phyloP scores from a whole-genome alignment of 2,329 filamentous ascomycete species.

The Pseudocercospora eumusae region DNA sequence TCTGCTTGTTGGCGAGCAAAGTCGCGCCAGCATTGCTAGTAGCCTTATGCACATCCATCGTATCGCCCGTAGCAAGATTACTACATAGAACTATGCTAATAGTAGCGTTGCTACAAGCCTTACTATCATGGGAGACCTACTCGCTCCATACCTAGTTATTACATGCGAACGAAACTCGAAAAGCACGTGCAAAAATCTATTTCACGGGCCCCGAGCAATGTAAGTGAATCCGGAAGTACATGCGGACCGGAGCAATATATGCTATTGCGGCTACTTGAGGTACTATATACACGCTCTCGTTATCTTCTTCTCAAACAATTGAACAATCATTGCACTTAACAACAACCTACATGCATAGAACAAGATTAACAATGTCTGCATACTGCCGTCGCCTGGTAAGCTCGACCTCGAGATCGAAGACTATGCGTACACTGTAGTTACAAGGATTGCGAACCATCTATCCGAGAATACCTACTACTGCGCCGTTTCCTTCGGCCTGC shows the following conservation, averaged over 20 bases:
- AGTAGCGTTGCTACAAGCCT: no score
- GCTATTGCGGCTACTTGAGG: neutral
- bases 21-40: no score
- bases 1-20: no score
- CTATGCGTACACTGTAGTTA: neutral
- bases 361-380: neutral
- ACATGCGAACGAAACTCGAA: neutral
- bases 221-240: neutral
- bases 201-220: neutral
- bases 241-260: neutral
- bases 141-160: no score
- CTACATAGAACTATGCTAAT: no score
- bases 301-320: neutral
- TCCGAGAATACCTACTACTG: neutral
- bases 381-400: neutral
- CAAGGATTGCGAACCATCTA: neutral
- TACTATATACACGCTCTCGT: neutral
- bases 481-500: neutral
- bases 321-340: neutral
- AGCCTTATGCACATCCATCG: no score
- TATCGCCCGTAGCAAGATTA: no score
- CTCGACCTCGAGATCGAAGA: neutral
- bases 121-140: no score
- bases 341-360: neutral
- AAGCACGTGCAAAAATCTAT: neutral